Evolutionary conservation across 202 grass and related monocot genomes (phyloP).

Genomic region (Cymbopogon flexuosus): DNA sequence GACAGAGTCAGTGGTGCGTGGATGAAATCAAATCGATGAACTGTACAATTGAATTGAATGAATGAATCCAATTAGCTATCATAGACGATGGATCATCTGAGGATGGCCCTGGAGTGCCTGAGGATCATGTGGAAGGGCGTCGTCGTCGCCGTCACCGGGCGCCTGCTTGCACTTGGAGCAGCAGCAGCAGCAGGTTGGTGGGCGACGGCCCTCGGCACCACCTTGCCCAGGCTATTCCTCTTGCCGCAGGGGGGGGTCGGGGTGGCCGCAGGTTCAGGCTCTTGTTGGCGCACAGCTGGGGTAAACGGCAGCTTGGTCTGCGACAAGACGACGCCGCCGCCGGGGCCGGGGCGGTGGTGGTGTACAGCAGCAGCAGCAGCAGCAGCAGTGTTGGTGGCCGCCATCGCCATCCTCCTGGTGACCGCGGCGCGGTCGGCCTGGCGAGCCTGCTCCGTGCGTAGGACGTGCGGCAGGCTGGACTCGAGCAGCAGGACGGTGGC

Average conservation of each 20-base stretch:
- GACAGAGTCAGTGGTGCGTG: no score
- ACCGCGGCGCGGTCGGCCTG: constrained; percentile 5
- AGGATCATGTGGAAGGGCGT: constrained; percentile 48
- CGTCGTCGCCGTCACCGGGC: not conserved
- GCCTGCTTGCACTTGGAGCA: not conserved
- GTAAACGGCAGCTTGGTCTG: constrained; percentile 14
- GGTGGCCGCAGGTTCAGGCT: not conserved
- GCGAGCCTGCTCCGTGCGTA: not conserved
- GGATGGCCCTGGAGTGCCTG: constrained; percentile 47
- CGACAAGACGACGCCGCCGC: not conserved
- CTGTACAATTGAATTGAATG: no score
- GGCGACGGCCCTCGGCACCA: not conserved
- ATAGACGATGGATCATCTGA: constrained; percentile 14
- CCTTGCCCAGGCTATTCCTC: constrained; percentile 44
- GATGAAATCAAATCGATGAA: no score
- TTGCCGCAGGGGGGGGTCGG: not conserved
- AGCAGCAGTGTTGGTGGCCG: no score
- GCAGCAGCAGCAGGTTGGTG: not conserved
- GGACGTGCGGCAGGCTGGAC: constrained; percentile 51
- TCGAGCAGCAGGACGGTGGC: constrained; percentile 79
- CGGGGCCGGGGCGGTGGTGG: not conserved
- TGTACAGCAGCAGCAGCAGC: no score
- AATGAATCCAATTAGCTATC: not conserved
- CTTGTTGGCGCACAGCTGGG: not conserved
- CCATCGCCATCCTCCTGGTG: constrained; percentile 47